These are phyloP conservation scores for Crassisporium funariophilum DNA, from an alignment of 768 basidiomycete genomes.

Conservation along the genomic window DNA sequence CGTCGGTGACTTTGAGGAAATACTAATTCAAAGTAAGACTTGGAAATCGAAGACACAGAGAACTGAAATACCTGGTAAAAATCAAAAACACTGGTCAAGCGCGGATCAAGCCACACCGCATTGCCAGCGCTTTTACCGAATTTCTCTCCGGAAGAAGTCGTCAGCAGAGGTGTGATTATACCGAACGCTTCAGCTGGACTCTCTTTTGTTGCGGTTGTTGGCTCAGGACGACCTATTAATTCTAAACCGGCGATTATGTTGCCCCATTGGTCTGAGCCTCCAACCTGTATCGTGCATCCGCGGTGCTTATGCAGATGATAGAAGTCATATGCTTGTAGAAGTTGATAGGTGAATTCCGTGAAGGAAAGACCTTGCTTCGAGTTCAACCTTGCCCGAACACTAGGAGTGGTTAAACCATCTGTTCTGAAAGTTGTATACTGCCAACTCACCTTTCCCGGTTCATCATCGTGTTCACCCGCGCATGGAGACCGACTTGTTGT, in stretches of 20 bases:
- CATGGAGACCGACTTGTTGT: conserved; percentile 74
- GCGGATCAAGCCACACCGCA: conserved; percentile 85
- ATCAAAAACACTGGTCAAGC: conserved; percentile 83
- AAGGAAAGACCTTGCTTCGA: conserved; percentile 93
- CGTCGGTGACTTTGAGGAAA: conserved; percentile 81
- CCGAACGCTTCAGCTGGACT: conserved; percentile 59
- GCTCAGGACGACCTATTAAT: conserved; percentile 67
- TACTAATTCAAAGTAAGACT: conserved; percentile 59
- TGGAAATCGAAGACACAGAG: background rate
- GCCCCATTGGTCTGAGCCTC: conserved; percentile 98
- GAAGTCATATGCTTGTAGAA: conserved; percentile 97
- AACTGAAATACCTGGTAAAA: conserved; percentile 80
- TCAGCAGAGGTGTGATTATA: conserved; percentile 91
- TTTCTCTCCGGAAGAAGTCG: conserved; percentile 88
- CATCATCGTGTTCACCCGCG: conserved; percentile 88
- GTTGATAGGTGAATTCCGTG: conserved; percentile 97
- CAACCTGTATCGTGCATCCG: conserved; percentile 84
- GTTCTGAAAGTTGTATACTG: background rate
- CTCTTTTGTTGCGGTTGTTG: conserved; percentile 10
- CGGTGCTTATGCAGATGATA: conserved; percentile 65
- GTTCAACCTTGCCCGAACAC: conserved; percentile 79
- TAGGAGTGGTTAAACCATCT: conserved; percentile 29
- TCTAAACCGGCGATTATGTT: conserved; percentile 95
- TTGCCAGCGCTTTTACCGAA: conserved; percentile 98
- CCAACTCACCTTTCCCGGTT: conserved; percentile 77